Evolutionary conservation across 2,329 filamentous ascomycete genomes (phyloP).

Genomic region (Sporothrix protearum): DNA sequence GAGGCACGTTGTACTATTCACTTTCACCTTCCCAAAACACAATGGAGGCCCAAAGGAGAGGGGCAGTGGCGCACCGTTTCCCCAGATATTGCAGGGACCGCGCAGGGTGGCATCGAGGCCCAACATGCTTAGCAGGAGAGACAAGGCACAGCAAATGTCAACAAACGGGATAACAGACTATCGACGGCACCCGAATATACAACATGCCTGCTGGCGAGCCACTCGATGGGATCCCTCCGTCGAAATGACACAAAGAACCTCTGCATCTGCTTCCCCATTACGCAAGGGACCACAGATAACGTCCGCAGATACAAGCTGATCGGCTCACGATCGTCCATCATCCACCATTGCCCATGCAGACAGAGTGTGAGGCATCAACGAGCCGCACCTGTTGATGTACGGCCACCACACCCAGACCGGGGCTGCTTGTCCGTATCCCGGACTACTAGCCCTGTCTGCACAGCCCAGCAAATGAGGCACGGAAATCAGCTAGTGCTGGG

Average conservation of each 20-base stretch:
- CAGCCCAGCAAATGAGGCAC: background rate
- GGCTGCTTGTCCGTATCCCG: background rate
- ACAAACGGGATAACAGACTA: background rate
- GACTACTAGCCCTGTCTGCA: background rate
- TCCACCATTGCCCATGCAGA: background rate
- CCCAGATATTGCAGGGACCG: conserved; percentile 11
- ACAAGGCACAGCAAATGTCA: background rate
- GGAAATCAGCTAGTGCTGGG: background rate
- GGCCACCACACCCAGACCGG: background rate
- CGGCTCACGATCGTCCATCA: background rate
- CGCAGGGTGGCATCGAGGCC: conserved; percentile 10
- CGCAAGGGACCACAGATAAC: background rate
- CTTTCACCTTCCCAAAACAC: background rate
- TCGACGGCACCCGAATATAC: background rate
- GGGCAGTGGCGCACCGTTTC: background rate
- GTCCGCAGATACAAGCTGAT: background rate
- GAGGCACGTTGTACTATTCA: background rate
- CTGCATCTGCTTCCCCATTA: background rate
- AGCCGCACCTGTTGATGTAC: background rate
- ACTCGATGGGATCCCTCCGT: background rate
- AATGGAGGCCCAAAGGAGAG: background rate
- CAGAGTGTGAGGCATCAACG: background rate
- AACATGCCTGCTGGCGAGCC: background rate
- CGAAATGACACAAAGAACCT: background rate
- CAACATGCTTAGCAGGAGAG: background rate